Evolutionary conservation across 116 monocot genomes (phyloP).

Genomic region (Zostera marina): DNA sequence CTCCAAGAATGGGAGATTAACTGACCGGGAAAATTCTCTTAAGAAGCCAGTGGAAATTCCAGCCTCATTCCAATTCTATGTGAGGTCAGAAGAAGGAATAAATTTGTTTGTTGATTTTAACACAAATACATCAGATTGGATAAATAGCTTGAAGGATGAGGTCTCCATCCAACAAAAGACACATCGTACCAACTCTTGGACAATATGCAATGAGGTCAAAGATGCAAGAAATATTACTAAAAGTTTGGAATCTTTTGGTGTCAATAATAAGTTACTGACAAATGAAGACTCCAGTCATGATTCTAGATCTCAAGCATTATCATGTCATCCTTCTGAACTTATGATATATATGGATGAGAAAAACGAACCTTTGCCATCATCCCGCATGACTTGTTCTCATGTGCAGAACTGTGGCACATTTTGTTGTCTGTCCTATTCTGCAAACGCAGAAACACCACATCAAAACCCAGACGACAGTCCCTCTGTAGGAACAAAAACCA

Average conservation of each 20-base stretch:
- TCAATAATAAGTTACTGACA: neutral
- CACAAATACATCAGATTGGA: constrained; percentile 43
- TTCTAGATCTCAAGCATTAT: constrained; percentile 19
- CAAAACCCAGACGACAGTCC: constrained; percentile 8
- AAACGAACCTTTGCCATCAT: constrained; percentile 22
- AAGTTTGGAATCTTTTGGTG: constrained; percentile 10
- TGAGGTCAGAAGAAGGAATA: constrained; percentile 56
- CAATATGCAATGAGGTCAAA: constrained; percentile 13
- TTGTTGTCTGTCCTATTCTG: constrained; percentile 9
- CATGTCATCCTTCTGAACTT: too few species aligned
- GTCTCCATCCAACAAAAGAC: constrained; percentile 20
- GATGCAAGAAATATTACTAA: constrained; percentile 11
- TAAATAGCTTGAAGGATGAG: constrained; percentile 48
- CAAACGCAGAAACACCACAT: constrained; percentile 8
- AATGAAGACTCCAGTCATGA: constrained; percentile 5
- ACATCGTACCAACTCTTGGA: constrained; percentile 11
- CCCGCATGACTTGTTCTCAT: constrained; percentile 19
- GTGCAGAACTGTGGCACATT: constrained; percentile 2
- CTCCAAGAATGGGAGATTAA: constrained; percentile 4
- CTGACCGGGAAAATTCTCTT: constrained; percentile 17
- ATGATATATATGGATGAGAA: constrained; percentile 4
- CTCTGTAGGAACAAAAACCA: constrained; percentile 3
- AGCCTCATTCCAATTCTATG: constrained; percentile 66
- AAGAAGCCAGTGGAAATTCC: constrained; percentile 10
- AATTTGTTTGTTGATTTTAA: constrained; percentile 62